These are phyloP conservation scores for Aureoboletus auriporus DNA, from an alignment of 768 basidiomycete species.

Conservation along the genomic window DNA sequence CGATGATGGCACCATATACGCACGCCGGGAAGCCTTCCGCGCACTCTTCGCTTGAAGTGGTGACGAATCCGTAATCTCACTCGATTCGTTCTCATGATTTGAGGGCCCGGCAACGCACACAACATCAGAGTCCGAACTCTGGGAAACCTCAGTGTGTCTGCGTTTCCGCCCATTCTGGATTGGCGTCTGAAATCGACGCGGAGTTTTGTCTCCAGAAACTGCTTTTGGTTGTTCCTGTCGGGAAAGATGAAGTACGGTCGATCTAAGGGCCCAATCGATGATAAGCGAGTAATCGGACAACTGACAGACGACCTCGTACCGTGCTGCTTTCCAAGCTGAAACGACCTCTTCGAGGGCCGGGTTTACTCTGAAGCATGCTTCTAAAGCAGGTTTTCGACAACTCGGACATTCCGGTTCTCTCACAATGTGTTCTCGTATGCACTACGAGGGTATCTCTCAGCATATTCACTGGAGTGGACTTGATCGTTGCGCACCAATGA, in stretches of 20 bases:
- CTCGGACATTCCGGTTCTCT: slow-evolving; percentile 67
- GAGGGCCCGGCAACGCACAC: slow-evolving; percentile 30
- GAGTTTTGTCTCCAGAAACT: slow-evolving; percentile 14
- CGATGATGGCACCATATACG: slow-evolving; percentile 24
- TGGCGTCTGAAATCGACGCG: slow-evolving; percentile 14
- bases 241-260: slow-evolving; percentile 41
- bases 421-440: slow-evolving; percentile 57
- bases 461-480: neutral
- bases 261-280: slow-evolving; percentile 25
- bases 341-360: slow-evolving; percentile 67
- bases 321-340: slow-evolving; percentile 63
- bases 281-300: neutral
- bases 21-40: slow-evolving; percentile 15
- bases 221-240: slow-evolving; percentile 27
- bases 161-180: slow-evolving; percentile 33
- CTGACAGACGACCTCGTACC: slow-evolving; percentile 39
- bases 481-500: slow-evolving; percentile 50
- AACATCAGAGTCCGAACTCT: slow-evolving; percentile 25
- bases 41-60: slow-evolving; percentile 19
- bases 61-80: slow-evolving; percentile 20
- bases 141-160: slow-evolving; percentile 21
- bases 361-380: slow-evolving; percentile 64
- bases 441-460: slow-evolving; percentile 40
- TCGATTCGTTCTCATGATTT: slow-evolving; percentile 16
- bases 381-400: slow-evolving; percentile 57